Conservation (phyloP, 805 yeast species). For the Starmerella sp. region DNA sequence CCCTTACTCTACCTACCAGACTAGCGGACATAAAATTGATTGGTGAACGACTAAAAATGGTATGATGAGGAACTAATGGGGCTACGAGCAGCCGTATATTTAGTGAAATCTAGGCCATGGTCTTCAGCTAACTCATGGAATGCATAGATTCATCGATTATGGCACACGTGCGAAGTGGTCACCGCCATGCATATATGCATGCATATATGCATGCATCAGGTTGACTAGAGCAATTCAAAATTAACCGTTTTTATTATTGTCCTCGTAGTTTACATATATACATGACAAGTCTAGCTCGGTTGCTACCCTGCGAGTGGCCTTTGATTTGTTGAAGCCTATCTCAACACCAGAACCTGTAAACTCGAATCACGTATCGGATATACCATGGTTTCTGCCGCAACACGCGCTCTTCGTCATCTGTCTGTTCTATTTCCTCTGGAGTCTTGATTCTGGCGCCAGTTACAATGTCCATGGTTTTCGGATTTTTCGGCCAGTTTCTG, state of each 20-base stretch:
- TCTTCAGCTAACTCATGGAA: no score
- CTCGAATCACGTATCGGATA: neutral
- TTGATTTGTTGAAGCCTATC: neutral
- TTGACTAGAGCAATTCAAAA: no score
- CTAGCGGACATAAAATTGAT: neutral
- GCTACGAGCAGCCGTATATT: no score
- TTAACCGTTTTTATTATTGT: no score
- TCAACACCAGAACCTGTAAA: neutral
- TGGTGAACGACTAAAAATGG: no score
- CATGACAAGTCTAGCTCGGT: no score
- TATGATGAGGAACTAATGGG: no score
- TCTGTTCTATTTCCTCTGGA: constrained; percentile 4
- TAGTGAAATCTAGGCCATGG: no score
- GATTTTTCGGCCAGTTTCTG: constrained; percentile 8
- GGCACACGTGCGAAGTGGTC: neutral
- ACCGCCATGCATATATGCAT: no score
- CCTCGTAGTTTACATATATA: no score
- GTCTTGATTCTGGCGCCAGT: constrained; percentile 18
- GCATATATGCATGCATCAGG: no score
- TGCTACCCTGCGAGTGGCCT: no score
- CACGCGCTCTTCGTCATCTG: constrained; percentile 2
- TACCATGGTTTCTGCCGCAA: neutral
- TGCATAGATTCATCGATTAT: neutral
- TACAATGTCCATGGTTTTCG: constrained; percentile 13
- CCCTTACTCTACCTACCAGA: neutral